A percentile compares a stretch with the other conserved stretches of the same genome.
These are phyloP conservation scores for Erythrophleum fordii DNA, from an alignment of 306 rosid species.

Conservation along the genomic window DNA sequence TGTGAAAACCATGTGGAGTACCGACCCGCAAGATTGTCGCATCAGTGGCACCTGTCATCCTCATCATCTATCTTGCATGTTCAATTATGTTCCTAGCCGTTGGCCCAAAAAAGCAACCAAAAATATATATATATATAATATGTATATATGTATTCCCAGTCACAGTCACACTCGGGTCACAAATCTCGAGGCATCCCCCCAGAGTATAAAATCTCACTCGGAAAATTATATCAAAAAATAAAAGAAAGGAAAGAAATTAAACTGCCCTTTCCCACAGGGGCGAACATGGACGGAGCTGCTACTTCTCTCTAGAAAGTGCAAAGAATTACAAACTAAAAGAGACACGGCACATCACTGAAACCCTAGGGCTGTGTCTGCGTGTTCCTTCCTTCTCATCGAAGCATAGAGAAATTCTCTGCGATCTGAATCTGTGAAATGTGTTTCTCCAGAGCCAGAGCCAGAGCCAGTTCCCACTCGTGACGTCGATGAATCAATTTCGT, in stretches of 20 bases:
- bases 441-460: constrained; percentile 32
- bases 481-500: constrained; percentile 75
- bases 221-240: not conserved
- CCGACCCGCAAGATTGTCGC: constrained; percentile 3
- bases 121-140: too few species aligned
- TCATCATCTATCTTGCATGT: not conserved
- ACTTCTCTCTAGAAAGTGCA: constrained; percentile 42
- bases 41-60: constrained; percentile 20
- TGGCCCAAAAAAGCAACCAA: too few species aligned
- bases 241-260: not conserved
- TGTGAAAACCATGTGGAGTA: not conserved
- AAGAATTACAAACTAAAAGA: not conserved
- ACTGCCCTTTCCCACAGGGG: constrained; percentile 23
- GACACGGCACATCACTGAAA: constrained; percentile 46
- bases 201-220: not conserved
- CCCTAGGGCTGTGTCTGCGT: constrained; percentile 51
- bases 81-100: constrained; percentile 14
- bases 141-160: too few species aligned
- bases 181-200: constrained; percentile 29
- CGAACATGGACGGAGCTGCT: constrained; percentile 69
- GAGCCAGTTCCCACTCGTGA: constrained; percentile 33
- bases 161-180: constrained; percentile 17
- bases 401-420: constrained; percentile 57
- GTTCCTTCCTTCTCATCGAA: constrained; percentile 47
- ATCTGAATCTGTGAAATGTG: constrained; percentile 66